phyloP scores from a whole-genome alignment of 805 yeast genomes.

The Candida sonorensis region DNA sequence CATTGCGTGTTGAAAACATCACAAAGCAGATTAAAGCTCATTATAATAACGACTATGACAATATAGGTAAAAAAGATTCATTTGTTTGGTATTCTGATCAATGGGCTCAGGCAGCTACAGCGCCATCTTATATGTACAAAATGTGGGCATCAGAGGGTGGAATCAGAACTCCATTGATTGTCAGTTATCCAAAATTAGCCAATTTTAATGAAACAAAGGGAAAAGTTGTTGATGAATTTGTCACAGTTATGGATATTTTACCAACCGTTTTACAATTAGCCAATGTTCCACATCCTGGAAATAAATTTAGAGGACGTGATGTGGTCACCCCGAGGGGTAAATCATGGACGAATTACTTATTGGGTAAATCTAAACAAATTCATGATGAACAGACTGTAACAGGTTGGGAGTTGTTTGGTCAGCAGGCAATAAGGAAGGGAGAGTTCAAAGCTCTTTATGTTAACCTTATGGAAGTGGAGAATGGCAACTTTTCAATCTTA shows the following conservation, averaged over 20 bases:
- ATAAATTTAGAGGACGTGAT: conserved; percentile 32
- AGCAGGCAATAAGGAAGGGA: conserved; percentile 49
- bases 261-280: conserved; percentile 51
- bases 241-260: conserved; percentile 54
- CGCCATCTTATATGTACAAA: conserved; percentile 47
- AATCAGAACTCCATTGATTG: conserved; percentile 47
- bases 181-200: conserved; percentile 34
- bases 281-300: conserved; percentile 37
- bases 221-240: conserved; percentile 28
- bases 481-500: background rate
- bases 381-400: conserved; percentile 38
- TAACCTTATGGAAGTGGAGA: background rate
- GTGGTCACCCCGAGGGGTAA: conserved; percentile 40
- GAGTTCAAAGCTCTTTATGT: conserved; percentile 1
- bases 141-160: conserved; percentile 59
- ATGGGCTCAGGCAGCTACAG: conserved; percentile 61
- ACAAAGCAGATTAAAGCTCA: conserved; percentile 23
- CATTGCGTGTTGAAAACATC: conserved; percentile 29
- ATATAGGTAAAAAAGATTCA: conserved; percentile 42
- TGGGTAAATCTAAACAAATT: conserved; percentile 22
- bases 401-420: conserved; percentile 56
- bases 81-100: conserved; percentile 48
- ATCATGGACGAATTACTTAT: conserved; percentile 36
- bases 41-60: conserved; percentile 37
- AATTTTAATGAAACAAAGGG: conserved; percentile 19